Evolutionary conservation across 2,329 filamentous ascomycete species (phyloP).

Genomic region (Sordariomycetes sp.): DNA sequence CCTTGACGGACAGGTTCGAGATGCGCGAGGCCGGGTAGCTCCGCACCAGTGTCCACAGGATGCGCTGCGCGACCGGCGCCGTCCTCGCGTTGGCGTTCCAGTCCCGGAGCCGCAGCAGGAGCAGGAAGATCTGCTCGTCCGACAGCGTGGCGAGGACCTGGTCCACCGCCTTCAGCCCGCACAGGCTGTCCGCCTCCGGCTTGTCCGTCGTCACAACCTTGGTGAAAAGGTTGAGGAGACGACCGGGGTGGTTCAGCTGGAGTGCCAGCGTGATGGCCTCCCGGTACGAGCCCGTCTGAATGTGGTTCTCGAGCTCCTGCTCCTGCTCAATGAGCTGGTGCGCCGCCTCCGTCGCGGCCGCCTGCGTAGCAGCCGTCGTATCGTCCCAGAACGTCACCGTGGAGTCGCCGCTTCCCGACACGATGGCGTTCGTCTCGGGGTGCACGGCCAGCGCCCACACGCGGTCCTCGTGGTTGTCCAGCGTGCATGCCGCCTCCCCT

Average conservation of each 20-base stretch:
- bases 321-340: conserved; percentile 83
- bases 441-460: conserved; percentile 82
- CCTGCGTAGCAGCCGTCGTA: conserved; percentile 69
- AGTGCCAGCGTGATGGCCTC: conserved; percentile 87
- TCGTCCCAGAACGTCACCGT: conserved; percentile 94
- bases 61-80: conserved; percentile 70
- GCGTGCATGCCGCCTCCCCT: conserved; percentile 74
- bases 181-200: conserved; percentile 49
- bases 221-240: conserved; percentile 73
- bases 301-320: conserved; percentile 86
- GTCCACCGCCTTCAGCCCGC: conserved; percentile 60
- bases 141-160: conserved; percentile 67
- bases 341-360: conserved; percentile 58
- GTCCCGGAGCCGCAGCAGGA: conserved; percentile 74
- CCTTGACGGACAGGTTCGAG: conserved; percentile 52
- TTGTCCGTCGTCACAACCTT: conserved; percentile 54
- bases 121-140: conserved; percentile 72
- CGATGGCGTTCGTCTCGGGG: conserved; percentile 55
- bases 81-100: conserved; percentile 97
- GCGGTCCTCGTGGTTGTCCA: conserved; percentile 94
- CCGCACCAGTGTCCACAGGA: conserved; percentile 67
- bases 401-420: conserved; percentile 85
- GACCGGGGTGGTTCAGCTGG: conserved; percentile 85
- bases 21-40: conserved; percentile 71
- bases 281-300: conserved; percentile 75